These are phyloP conservation scores for Cylindrotheca closterium DNA, from an alignment of 108 stramenopile genomes.

Conservation along the genomic window DNA sequence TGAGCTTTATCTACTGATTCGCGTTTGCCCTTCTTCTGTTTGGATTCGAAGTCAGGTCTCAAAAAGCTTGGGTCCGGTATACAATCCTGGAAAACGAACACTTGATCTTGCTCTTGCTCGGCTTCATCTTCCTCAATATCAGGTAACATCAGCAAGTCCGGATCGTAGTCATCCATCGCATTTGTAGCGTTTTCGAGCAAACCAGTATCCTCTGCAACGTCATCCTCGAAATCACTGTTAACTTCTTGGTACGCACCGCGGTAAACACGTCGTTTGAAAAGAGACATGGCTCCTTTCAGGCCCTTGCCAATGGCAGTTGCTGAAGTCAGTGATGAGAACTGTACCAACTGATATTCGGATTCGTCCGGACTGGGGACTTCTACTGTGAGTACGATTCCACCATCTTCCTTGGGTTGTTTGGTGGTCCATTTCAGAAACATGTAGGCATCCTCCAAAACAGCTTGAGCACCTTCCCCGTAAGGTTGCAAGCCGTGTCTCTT, in stretches of 20 bases:
- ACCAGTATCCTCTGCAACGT: background rate
- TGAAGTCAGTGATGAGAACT: slow-evolving; percentile 53
- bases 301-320: slow-evolving; percentile 65
- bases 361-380: slow-evolving; percentile 63
- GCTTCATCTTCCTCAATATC: background rate
- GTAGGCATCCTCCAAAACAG: slow-evolving; percentile 67
- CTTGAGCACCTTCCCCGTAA: slow-evolving; percentile 50
- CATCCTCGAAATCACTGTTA: background rate
- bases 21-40: background rate
- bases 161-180: background rate
- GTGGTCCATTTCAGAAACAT: slow-evolving; percentile 60
- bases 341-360: slow-evolving; percentile 49
- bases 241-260: slow-evolving; percentile 40
- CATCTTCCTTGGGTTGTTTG: slow-evolving; percentile 1
- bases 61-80: background rate
- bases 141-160: background rate
- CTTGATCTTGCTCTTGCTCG: background rate
- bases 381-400: slow-evolving; percentile 42
- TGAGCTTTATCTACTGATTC: no score
- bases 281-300: slow-evolving; percentile 48
- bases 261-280: slow-evolving; percentile 69
- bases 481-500: slow-evolving; percentile 62
- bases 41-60: background rate
- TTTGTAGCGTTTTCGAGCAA: background rate
- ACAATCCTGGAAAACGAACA: background rate